Conservation (phyloP, 1,284 basidiomycete genomes). For the Nidula niveotomentosa region DNA sequence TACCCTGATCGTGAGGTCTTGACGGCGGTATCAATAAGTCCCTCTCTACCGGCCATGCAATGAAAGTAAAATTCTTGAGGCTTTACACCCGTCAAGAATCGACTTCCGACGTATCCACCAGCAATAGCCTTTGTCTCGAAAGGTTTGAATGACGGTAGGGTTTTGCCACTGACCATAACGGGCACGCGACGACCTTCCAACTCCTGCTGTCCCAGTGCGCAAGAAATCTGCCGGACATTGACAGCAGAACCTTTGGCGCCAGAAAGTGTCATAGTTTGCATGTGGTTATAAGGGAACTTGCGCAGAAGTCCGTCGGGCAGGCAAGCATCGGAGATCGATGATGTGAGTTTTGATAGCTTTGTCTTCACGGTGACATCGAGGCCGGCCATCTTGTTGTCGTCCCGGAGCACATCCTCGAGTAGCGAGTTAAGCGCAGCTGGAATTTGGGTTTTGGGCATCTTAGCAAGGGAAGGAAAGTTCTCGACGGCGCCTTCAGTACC, state of each 20-base stretch:
- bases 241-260: conserved; percentile 98
- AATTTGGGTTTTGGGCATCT: conserved; percentile 49
- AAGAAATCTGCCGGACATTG: conserved; percentile 98
- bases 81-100: conserved; percentile 97
- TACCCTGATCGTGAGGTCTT: conserved; percentile 99
- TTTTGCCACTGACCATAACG: conserved; percentile 99
- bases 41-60: conserved; percentile 99
- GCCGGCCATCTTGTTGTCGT: conserved; percentile 97
- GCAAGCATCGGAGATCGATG: conserved; percentile 87
- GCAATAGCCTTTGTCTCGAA: conserved; percentile 98
- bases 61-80: conserved; percentile 99
- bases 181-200: conserved; percentile 98
- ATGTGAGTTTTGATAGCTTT: conserved; percentile 82
- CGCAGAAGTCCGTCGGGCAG: conserved; percentile 89
- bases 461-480: conserved; percentile 76
- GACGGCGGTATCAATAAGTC: conserved; percentile 98
- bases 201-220: conserved; percentile 95
- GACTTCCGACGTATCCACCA: conserved; percentile 99
- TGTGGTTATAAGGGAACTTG: conserved; percentile 98
- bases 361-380: conserved; percentile 92
- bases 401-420: conserved; percentile 95
- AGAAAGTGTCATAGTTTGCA: conserved; percentile 99
- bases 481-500: conserved; percentile 90
- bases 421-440: conserved; percentile 52
- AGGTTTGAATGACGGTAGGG: conserved; percentile 94